Conservation (phyloP, 257 asterid genomes). For the Solanum ahanhuiri region DNA sequence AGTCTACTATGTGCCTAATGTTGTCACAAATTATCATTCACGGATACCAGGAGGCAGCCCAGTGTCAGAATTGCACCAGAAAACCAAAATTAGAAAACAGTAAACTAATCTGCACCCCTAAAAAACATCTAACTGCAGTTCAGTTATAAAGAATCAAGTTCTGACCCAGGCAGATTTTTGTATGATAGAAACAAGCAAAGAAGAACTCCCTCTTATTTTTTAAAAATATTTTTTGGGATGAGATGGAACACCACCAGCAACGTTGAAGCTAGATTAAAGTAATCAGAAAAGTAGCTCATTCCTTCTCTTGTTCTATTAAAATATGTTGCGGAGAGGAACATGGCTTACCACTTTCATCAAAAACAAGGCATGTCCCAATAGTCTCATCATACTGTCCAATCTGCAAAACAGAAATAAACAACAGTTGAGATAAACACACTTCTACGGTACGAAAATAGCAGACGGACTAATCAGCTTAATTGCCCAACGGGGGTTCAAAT, state of each 20-base stretch:
- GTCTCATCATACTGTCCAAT: conserved; percentile 74
- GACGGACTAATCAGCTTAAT: not conserved
- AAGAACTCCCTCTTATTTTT: too few relatives aligned
- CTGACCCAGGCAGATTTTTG: not conserved
- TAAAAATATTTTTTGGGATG: not conserved
- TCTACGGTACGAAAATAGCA: not conserved
- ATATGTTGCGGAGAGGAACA: not conserved
- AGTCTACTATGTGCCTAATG: not conserved
- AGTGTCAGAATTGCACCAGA: not conserved
- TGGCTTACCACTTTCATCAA: conserved; percentile 62
- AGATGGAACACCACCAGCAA: not conserved
- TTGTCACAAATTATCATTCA: not conserved
- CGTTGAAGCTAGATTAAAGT: not conserved
- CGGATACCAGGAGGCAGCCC: not conserved
- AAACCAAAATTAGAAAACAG: not conserved
- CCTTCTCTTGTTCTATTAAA: not conserved
- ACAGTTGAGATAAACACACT: not conserved
- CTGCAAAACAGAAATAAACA: not conserved
- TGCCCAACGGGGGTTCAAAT: not conserved
- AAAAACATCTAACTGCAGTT: not conserved
- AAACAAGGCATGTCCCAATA: conserved; percentile 68
- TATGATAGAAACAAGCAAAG: not conserved
- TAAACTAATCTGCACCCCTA: not conserved
- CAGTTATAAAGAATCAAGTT: not conserved
- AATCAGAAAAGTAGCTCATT: not conserved